Evolutionary conservation across 768 basidiomycete genomes (phyloP).

Genomic region (Pholiota molesta): DNA sequence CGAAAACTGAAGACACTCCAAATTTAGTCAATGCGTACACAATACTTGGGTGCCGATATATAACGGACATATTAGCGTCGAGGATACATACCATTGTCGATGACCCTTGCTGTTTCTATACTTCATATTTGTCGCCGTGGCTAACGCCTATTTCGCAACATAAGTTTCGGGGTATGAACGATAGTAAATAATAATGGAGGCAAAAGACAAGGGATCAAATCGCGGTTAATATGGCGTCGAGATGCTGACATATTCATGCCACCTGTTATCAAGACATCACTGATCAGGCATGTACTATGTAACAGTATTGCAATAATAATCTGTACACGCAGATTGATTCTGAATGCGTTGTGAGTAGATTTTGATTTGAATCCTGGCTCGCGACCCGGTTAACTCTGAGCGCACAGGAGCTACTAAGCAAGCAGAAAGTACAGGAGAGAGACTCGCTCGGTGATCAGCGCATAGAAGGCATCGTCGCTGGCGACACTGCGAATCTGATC

Average conservation of each 20-base stretch:
- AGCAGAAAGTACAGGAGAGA: not conserved
- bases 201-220: not conserved
- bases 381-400: not conserved
- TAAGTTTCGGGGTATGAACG: no score
- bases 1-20: not conserved
- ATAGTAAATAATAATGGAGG: not conserved
- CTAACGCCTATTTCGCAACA: no score
- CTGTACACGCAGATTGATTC: not conserved
- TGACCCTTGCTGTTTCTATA: not conserved
- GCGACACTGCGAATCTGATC: constrained; percentile 16
- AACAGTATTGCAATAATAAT: no score
- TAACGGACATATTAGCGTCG: not conserved
- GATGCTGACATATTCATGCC: no score
- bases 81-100: not conserved
- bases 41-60: not conserved
- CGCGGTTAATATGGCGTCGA: not conserved
- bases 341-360: not conserved
- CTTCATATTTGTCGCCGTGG: not conserved
- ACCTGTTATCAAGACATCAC: not conserved
- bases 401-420: not conserved
- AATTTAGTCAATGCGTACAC: not conserved
- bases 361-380: not conserved
- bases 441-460: constrained; percentile 6
- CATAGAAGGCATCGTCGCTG: constrained; percentile 7
- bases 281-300: no score